Evolutionary conservation across 2,329 filamentous ascomycete species (phyloP).

Genomic region (Knufia petricola): DNA sequence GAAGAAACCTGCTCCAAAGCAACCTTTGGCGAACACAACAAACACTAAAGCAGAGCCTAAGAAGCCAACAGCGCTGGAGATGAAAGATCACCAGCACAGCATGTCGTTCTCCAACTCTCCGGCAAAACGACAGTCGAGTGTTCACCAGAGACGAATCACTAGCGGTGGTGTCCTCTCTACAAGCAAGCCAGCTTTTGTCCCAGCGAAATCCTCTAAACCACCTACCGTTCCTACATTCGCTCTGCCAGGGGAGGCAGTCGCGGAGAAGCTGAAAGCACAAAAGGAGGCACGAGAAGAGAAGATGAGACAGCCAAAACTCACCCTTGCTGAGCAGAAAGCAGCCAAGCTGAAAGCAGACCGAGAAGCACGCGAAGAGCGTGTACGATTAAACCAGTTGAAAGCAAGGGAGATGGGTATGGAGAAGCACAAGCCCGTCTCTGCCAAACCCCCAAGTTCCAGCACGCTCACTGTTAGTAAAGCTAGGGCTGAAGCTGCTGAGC

Average conservation of each 20-base stretch:
- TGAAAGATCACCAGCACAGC: constrained; percentile 13
- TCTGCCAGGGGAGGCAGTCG: constrained; percentile 44
- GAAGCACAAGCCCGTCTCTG: not conserved
- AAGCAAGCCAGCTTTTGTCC: constrained; percentile 39
- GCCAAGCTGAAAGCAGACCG: constrained; percentile 27
- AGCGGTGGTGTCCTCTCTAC: constrained; percentile 27
- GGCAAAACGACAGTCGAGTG: constrained; percentile 23
- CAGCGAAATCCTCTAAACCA: constrained; percentile 43
- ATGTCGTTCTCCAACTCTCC: constrained; percentile 21
- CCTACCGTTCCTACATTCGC: constrained; percentile 43
- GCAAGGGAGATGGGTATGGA: constrained; percentile 22
- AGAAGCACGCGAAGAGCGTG: constrained; percentile 34
- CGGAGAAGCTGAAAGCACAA: constrained; percentile 44
- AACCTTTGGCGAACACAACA: not conserved
- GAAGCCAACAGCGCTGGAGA: constrained; percentile 7
- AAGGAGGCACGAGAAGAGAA: constrained; percentile 27
- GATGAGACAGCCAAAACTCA: constrained; percentile 6
- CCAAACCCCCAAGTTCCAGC: constrained; percentile 12
- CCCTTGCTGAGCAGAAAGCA: constrained; percentile 5
- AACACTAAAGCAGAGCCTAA: constrained; percentile 12
- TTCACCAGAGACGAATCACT: constrained; percentile 35
- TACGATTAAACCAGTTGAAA: constrained; percentile 27
- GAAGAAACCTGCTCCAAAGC: not conserved
- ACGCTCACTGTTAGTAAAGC: constrained; percentile 28
- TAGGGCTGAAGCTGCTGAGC: constrained; percentile 28